Conservation (phyloP, 768 basidiomycete genomes). For the Lactarius quietus region DNA sequence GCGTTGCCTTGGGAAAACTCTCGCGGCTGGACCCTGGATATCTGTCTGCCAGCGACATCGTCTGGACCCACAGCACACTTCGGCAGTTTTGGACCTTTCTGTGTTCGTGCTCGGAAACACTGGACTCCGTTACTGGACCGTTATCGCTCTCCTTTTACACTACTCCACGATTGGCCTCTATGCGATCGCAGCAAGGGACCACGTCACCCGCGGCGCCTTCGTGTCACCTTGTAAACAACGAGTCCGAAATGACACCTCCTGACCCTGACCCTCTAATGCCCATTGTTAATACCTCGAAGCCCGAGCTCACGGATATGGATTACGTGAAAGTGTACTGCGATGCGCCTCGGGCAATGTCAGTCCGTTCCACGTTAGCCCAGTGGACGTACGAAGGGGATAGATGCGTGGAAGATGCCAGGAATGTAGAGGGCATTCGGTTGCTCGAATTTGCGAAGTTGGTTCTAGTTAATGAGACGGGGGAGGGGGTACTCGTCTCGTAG, state of each 20-base stretch:
- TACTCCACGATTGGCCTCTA: not conserved
- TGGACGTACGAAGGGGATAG: constrained; percentile 3
- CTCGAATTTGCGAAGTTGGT: constrained; percentile 14
- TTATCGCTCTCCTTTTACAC: constrained; percentile 19
- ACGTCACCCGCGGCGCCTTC: not conserved
- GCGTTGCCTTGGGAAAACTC: not conserved
- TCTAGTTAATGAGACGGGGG: constrained; percentile 18
- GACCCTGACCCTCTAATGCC: not conserved
- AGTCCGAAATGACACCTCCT: constrained; percentile 4
- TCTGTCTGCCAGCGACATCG: not conserved
- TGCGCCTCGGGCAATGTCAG: constrained; percentile 15
- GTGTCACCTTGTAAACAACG: constrained; percentile 3
- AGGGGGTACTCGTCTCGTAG: constrained; percentile 17
- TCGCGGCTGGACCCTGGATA: not conserved
- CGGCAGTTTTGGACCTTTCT: constrained; percentile 21
- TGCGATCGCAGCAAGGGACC: not conserved
- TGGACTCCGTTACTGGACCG: constrained; percentile 5
- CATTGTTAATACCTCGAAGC: not conserved
- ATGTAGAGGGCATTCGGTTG: constrained; percentile 1
- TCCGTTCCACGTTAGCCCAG: constrained; percentile 7
- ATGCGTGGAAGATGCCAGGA: not conserved
- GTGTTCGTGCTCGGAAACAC: constrained; percentile 6
- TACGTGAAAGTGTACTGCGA: constrained; percentile 22
- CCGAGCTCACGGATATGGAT: constrained; percentile 13
- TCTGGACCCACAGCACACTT: constrained; percentile 17